Evolutionary conservation across 805 yeast genomes (phyloP).

Genomic region (Candida manassasensis): DNA sequence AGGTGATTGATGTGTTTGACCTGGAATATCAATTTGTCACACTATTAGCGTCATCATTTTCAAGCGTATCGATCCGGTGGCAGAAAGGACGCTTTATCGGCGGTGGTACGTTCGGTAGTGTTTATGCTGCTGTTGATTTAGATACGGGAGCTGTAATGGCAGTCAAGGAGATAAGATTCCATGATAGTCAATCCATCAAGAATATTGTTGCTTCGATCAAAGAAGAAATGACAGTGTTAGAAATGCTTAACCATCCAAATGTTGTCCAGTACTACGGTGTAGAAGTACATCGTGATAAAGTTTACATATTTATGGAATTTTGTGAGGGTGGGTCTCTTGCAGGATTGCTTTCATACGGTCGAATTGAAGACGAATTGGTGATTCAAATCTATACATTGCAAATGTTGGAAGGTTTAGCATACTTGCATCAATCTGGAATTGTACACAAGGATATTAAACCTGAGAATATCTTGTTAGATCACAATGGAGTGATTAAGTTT

Average conservation of each 20-base stretch:
- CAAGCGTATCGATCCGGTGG: slow-evolving; percentile 92
- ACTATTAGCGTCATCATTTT: slow-evolving; percentile 80
- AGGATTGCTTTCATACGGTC: slow-evolving; percentile 78
- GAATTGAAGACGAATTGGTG: slow-evolving; percentile 92
- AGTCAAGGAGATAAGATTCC: slow-evolving; percentile 90
- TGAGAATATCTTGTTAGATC: slow-evolving; percentile 85
- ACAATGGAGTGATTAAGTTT: slow-evolving; percentile 87
- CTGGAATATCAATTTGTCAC: slow-evolving; percentile 84
- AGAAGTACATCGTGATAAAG: slow-evolving; percentile 93
- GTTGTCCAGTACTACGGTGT: slow-evolving; percentile 96
- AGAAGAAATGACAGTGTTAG: slow-evolving; percentile 95
- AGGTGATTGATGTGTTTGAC: slow-evolving; percentile 83
- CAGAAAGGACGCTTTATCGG: slow-evolving; percentile 93
- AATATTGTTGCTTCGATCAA: slow-evolving; percentile 83
- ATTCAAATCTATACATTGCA: slow-evolving; percentile 87
- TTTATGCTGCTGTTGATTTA: slow-evolving; percentile 84
- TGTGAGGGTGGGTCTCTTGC: slow-evolving; percentile 96
- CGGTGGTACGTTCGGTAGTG: slow-evolving; percentile 94
- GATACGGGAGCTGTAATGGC: slow-evolving; percentile 97
- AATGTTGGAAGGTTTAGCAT: slow-evolving; percentile 92
- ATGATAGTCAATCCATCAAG: slow-evolving; percentile 79
- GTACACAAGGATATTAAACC: slow-evolving; percentile 98
- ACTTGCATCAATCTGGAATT: slow-evolving; percentile 88
- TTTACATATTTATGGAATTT: slow-evolving; percentile 94
- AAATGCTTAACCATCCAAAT: slow-evolving; percentile 92